Percentiles rank a stretch among this genome's conserved stretches.
Conservation (phyloP, 2,329 filamentous ascomycete species). For the Calonectria pteridis region DNA sequence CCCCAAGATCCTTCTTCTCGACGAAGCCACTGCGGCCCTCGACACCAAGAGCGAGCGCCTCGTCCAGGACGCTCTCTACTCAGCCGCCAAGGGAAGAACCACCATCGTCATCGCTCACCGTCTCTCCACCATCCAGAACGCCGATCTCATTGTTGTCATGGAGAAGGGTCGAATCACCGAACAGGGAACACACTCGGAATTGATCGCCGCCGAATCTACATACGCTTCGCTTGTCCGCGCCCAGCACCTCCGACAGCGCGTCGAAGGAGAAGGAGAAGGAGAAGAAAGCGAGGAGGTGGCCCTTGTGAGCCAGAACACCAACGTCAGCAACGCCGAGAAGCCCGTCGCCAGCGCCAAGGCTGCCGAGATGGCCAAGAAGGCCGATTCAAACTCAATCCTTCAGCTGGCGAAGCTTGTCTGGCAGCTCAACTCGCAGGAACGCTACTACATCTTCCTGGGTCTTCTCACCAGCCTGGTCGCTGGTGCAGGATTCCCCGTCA, state of each 20-base stretch:
- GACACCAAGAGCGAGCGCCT: conserved; percentile 83
- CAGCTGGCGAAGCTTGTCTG: not conserved
- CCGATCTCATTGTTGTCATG: conserved; percentile 95
- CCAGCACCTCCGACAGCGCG: not conserved
- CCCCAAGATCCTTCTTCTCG: conserved; percentile 85
- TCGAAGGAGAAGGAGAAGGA: not conserved
- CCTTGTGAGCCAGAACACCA: not conserved
- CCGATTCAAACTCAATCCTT: not conserved
- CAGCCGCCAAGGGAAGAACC: conserved; percentile 84
- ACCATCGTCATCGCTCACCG: conserved; percentile 95
- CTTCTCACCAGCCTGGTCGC: not conserved
- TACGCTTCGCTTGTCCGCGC: conserved; percentile 4
- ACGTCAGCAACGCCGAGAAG: not conserved
- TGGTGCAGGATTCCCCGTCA: not conserved
- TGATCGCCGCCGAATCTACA: conserved; percentile 58
- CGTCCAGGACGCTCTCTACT: conserved; percentile 84
- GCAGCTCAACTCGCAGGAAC: conserved; percentile 5
- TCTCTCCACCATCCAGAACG: conserved; percentile 91
- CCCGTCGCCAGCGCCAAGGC: not conserved
- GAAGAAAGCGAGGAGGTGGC: not conserved
- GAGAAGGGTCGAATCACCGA: conserved; percentile 90
- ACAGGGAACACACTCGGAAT: conserved; percentile 80
- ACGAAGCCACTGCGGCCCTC: conserved; percentile 84
- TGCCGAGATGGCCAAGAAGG: not conserved
- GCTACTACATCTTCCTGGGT: not conserved